Evolutionary conservation across 2,329 filamentous ascomycete genomes (phyloP).

Genomic region (Sporothrix curviconia): DNA sequence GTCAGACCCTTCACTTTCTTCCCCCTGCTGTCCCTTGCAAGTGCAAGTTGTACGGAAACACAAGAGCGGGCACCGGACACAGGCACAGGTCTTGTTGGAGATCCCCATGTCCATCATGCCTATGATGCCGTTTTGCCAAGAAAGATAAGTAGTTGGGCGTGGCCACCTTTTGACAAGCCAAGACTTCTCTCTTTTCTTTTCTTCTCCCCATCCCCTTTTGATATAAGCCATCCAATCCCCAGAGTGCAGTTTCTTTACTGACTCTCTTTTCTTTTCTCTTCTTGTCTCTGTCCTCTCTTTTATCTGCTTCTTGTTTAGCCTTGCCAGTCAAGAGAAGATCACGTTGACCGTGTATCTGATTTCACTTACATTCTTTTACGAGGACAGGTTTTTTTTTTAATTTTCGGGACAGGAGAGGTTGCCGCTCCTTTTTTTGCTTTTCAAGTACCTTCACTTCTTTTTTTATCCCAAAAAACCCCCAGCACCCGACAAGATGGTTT

Average conservation of each 20-base stretch:
- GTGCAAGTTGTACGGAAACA: not conserved
- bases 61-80: not conserved
- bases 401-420: constrained; percentile 15
- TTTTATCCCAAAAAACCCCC: not conserved
- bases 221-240: constrained; percentile 17
- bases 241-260: constrained; percentile 11
- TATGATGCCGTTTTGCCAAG: constrained; percentile 20
- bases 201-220: constrained; percentile 10
- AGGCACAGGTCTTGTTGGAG: constrained; percentile 9
- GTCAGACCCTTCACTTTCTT: not conserved
- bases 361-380: constrained; percentile 18
- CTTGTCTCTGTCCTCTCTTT: constrained; percentile 15
- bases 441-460: not conserved
- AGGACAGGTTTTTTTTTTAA: constrained; percentile 13
- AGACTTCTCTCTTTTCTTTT: constrained; percentile 13
- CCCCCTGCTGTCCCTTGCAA: constrained; percentile 8
- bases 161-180: constrained; percentile 11
- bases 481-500: constrained; percentile 24
- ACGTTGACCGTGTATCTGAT: constrained; percentile 29
- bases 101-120: constrained; percentile 11
- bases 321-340: constrained; percentile 27
- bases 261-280: constrained; percentile 16
- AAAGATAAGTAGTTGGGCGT: constrained; percentile 19
- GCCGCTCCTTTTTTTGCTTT: constrained; percentile 12
- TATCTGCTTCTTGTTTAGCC: constrained; percentile 19